Percentiles rank a stretch among this genome's conserved stretches.
Evolutionary conservation across 306 rosid species (phyloP).

Genomic region (Oemleria cerasiformis): DNA sequence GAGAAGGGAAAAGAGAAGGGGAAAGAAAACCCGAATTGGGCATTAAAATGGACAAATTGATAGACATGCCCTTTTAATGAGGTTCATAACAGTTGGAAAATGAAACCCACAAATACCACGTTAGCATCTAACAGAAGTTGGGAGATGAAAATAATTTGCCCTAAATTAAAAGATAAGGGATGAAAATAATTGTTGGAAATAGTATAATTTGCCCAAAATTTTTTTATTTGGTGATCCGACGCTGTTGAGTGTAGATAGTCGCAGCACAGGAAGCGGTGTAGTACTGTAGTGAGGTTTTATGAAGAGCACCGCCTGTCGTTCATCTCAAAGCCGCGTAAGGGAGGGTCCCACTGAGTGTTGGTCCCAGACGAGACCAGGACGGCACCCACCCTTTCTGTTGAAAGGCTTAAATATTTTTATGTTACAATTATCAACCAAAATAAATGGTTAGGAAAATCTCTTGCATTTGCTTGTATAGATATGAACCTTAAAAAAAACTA

Average conservation of each 20-base stretch:
- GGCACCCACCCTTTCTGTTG: constrained; percentile 5
- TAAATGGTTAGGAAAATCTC: not conserved
- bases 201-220: no score
- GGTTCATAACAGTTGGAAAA: no score
- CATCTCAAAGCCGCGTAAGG: constrained; percentile 35
- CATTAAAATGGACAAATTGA: no score
- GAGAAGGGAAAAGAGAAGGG: no score
- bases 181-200: no score
- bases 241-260: not conserved
- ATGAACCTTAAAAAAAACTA: no score
- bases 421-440: not conserved
- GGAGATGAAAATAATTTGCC: no score
- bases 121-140: no score
- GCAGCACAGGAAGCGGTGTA: not conserved
- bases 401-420: not conserved
- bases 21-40: no score
- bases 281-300: not conserved
- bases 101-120: no score
- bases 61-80: no score
- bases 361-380: constrained; percentile 18
- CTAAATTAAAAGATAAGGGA: no score
- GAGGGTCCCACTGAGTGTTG: constrained; percentile 31
- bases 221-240: not conserved
- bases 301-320: not conserved
- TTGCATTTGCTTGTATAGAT: not conserved